Conservation (phyloP, 2,329 filamentous ascomycete species). For the Atkinsonella hypoxylon region DNA sequence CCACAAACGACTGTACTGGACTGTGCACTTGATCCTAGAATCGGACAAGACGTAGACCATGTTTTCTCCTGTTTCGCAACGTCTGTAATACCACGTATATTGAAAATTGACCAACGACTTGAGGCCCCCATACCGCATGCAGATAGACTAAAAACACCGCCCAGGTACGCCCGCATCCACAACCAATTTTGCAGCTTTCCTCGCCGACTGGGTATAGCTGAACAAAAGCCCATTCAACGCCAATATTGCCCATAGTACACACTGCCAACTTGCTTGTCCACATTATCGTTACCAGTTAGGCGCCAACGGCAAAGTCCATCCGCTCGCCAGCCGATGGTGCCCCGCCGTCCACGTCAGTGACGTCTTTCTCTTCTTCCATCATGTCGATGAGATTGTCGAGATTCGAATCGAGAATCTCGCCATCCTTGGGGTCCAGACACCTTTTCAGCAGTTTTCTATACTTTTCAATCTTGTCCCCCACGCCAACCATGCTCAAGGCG, state of each 20-base stretch:
- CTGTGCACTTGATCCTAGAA: background rate
- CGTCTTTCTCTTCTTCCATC: slow-evolving; percentile 50
- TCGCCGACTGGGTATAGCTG: slow-evolving; percentile 2
- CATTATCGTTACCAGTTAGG: background rate
- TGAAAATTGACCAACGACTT: background rate
- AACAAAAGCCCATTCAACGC: background rate
- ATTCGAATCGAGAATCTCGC: slow-evolving; percentile 55
- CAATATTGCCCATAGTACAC: background rate
- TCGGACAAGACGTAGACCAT: background rate
- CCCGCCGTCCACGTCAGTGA: slow-evolving; percentile 23
- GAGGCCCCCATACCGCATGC: background rate
- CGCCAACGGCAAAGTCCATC: slow-evolving; percentile 16
- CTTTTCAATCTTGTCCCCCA: slow-evolving; percentile 60
- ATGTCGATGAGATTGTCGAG: slow-evolving; percentile 48
- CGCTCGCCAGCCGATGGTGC: slow-evolving; percentile 17
- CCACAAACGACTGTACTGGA: background rate
- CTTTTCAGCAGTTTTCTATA: slow-evolving; percentile 58
- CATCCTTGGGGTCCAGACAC: slow-evolving; percentile 55
- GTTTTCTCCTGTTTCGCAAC: background rate
- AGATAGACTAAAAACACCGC: background rate
- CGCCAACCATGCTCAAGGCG: slow-evolving; percentile 55
- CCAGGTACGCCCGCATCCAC: background rate
- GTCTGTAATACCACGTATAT: background rate
- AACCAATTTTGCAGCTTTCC: background rate
- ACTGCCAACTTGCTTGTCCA: background rate